Evolutionary conservation across 495 filamentous ascomycete species (phyloP).

Genomic region (Daldinia vernicosa): DNA sequence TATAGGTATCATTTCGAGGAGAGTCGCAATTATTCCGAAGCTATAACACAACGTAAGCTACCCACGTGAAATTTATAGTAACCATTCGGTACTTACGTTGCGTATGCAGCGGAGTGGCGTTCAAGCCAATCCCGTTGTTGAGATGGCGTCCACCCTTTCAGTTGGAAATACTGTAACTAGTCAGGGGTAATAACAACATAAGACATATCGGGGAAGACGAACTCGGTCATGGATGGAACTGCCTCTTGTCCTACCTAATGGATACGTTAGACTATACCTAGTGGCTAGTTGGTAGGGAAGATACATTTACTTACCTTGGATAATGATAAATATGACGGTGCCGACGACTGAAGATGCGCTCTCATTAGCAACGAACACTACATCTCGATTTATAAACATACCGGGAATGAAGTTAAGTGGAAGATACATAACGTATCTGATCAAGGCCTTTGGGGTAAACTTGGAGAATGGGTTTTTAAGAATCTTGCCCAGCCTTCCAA

Average conservation of each 20-base stretch:
- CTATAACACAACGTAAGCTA: slow-evolving; percentile 53
- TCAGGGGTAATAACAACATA: slow-evolving; percentile 21
- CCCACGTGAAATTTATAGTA: slow-evolving; percentile 4
- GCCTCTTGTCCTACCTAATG: slow-evolving; percentile 52
- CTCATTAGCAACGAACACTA: slow-evolving; percentile 8
- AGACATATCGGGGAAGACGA: slow-evolving; percentile 8
- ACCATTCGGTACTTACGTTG: slow-evolving; percentile 66
- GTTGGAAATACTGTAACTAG: slow-evolving; percentile 75
- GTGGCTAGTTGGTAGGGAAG: background rate
- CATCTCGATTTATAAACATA: slow-evolving; percentile 3
- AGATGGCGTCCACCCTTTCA: slow-evolving; percentile 77
- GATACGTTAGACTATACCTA: slow-evolving; percentile 22
- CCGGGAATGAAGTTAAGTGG: slow-evolving; percentile 90
- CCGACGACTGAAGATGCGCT: slow-evolving; percentile 68
- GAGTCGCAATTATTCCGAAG: slow-evolving; percentile 77
- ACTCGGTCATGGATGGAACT: slow-evolving; percentile 50
- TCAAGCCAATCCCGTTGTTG: slow-evolving; percentile 72
- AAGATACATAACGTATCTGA: slow-evolving; percentile 81
- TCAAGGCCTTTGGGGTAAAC: slow-evolving; percentile 69
- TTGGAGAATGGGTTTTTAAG: slow-evolving; percentile 73
- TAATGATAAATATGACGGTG: slow-evolving; percentile 76
- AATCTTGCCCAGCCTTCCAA: slow-evolving; percentile 77
- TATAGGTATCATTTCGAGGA: slow-evolving; percentile 86
- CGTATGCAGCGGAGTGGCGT: slow-evolving; percentile 72
- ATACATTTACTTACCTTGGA: slow-evolving; percentile 67